Evolutionary conservation across 108 stramenopile genomes (phyloP).

Genomic region (Asterionellopsis glacialis): DNA sequence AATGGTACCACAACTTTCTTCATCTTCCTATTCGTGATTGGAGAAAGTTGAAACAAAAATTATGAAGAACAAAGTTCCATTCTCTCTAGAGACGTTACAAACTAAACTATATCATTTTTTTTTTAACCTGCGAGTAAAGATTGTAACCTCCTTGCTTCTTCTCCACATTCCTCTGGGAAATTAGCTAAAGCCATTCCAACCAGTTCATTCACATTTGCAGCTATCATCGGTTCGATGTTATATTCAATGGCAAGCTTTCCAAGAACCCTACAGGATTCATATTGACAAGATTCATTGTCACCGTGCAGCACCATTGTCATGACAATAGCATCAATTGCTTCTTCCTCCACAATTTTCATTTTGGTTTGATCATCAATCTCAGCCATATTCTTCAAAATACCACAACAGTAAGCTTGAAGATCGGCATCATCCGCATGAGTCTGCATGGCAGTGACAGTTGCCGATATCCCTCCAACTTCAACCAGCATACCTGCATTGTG

Average conservation of each 20-base stretch:
- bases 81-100: too few species aligned
- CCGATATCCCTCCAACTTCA: slow-evolving; percentile 52
- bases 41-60: too few species aligned
- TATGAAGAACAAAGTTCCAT: too few species aligned
- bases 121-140: too few species aligned
- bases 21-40: too few species aligned
- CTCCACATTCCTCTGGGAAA: slow-evolving; percentile 46
- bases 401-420: slow-evolving; percentile 76
- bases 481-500: slow-evolving; percentile 21
- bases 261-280: slow-evolving; percentile 53
- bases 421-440: slow-evolving; percentile 37
- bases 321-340: slow-evolving; percentile 64
- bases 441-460: slow-evolving; percentile 65
- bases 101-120: too few species aligned
- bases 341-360: slow-evolving; percentile 57
- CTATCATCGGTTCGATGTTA: slow-evolving; percentile 50
- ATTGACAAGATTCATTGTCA: slow-evolving; percentile 44
- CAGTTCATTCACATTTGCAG: slow-evolving; percentile 51
- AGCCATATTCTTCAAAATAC: slow-evolving; percentile 56
- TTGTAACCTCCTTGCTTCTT: slow-evolving; percentile 24
- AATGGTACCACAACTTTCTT: too few species aligned
- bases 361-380: slow-evolving; percentile 32
- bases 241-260: slow-evolving; percentile 37
- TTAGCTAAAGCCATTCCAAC: slow-evolving; percentile 34
- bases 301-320: slow-evolving; percentile 70